Evolutionary conservation across 1,139 yeast genomes (phyloP).

Genomic region (Scheffersomyces illinoinensis): DNA sequence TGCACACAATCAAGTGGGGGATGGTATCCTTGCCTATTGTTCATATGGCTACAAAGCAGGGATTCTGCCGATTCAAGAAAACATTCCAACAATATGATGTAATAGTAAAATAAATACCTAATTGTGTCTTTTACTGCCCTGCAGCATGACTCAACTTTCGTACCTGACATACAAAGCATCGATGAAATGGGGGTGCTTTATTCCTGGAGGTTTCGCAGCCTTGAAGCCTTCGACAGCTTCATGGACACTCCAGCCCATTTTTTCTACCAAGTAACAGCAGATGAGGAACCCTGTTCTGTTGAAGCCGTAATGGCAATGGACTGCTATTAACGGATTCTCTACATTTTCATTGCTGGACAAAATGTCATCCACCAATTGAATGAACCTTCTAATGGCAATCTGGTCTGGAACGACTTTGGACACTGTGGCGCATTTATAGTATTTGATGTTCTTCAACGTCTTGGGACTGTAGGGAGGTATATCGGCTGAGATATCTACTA

Average conservation of each 20-base stretch:
- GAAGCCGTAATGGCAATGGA: slow-evolving; percentile 83
- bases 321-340: slow-evolving; percentile 50
- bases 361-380: slow-evolving; percentile 54
- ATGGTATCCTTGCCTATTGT: neutral
- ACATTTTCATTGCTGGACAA: slow-evolving; percentile 21
- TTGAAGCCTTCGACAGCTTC: slow-evolving; percentile 67
- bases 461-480: slow-evolving; percentile 73
- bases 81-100: too few species aligned
- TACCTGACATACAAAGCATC: slow-evolving; percentile 74
- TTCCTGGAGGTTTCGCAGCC: slow-evolving; percentile 66
- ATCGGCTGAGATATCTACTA: slow-evolving; percentile 76
- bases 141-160: slow-evolving; percentile 20
- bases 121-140: neutral
- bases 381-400: slow-evolving; percentile 57
- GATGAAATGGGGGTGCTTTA: slow-evolving; percentile 74
- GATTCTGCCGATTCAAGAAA: neutral
- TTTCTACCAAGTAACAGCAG: slow-evolving; percentile 67
- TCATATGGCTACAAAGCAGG: neutral
- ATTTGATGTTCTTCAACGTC: slow-evolving; percentile 52
- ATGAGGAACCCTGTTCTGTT: slow-evolving; percentile 77
- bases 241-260: slow-evolving; percentile 56
- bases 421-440: slow-evolving; percentile 75
- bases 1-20: neutral
- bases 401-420: slow-evolving; percentile 75
- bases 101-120: too few species aligned